A percentile compares a stretch with the other conserved stretches of the same genome.
Evolutionary conservation across 2,329 filamentous ascomycete genomes (phyloP).

Genomic region (Penicillium occitanis): DNA sequence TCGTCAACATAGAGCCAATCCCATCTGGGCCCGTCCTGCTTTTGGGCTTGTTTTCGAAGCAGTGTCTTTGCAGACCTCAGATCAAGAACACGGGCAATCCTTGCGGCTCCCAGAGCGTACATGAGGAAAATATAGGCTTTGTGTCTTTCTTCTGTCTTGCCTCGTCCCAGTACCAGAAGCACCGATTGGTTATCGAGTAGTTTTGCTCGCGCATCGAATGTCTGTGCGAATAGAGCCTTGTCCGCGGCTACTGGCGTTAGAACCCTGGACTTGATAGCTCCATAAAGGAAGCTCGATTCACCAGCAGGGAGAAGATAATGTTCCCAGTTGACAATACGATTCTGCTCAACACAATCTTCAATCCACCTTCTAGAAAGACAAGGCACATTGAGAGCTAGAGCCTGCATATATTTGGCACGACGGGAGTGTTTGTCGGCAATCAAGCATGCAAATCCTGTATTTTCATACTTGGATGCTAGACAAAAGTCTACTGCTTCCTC

Average conservation of each 20-base stretch:
- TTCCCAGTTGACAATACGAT: slow-evolving; percentile 68
- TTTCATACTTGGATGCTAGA: slow-evolving; percentile 54
- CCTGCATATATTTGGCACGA: slow-evolving; percentile 91
- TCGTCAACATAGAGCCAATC: slow-evolving; percentile 80
- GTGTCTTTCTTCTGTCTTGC: slow-evolving; percentile 63
- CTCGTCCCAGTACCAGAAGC: slow-evolving; percentile 68
- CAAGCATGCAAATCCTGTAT: slow-evolving; percentile 75
- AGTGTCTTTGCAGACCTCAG: slow-evolving; percentile 63
- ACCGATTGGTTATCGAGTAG: slow-evolving; percentile 66
- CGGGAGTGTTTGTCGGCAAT: slow-evolving; percentile 84
- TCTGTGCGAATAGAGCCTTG: slow-evolving; percentile 57
- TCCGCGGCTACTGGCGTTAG: slow-evolving; percentile 61
- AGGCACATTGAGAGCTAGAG: slow-evolving; percentile 82
- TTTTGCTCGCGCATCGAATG: slow-evolving; percentile 61
- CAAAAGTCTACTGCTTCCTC: slow-evolving; percentile 43
- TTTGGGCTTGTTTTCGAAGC: slow-evolving; percentile 53
- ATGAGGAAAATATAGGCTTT: slow-evolving; percentile 77
- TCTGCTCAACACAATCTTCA: slow-evolving; percentile 64
- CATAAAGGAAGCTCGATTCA: slow-evolving; percentile 71
- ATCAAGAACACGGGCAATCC: slow-evolving; percentile 64
- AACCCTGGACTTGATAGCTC: slow-evolving; percentile 72
- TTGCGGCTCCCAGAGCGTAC: slow-evolving; percentile 70
- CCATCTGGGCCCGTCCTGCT: slow-evolving; percentile 50
- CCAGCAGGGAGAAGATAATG: slow-evolving; percentile 85
- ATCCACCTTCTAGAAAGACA: slow-evolving; percentile 84